A percentile compares a stretch with the other conserved stretches of the same genome.
Conservation (phyloP, 2,329 filamentous ascomycete species). For the Lasiodiplodia sp. region DNA sequence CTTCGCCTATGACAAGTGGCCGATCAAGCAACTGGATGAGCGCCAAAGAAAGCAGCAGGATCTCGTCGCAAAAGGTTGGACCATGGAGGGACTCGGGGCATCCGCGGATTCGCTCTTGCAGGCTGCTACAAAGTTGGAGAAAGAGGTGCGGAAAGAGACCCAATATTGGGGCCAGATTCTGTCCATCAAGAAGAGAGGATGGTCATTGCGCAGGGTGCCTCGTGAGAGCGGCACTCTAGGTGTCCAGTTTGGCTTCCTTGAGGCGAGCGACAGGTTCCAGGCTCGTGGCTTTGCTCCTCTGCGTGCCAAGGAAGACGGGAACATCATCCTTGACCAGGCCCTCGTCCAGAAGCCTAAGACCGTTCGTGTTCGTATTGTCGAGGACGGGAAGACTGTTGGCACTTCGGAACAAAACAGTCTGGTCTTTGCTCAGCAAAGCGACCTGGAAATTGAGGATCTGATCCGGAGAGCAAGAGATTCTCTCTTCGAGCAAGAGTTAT, state of each 20-base stretch:
- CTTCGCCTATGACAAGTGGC: slow-evolving; percentile 71
- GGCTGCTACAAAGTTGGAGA: slow-evolving; percentile 74
- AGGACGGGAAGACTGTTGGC: slow-evolving; percentile 66
- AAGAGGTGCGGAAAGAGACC: slow-evolving; percentile 80
- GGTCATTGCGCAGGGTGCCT: slow-evolving; percentile 82
- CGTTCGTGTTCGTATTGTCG: slow-evolving; percentile 72
- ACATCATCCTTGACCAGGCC: slow-evolving; percentile 75
- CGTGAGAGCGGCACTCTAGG: slow-evolving; percentile 76
- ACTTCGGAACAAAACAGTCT: slow-evolving; percentile 49
- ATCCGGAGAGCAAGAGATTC: slow-evolving; percentile 81
- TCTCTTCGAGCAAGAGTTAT: slow-evolving; percentile 84
- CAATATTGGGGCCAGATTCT: slow-evolving; percentile 90
- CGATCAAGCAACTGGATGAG: slow-evolving; percentile 43
- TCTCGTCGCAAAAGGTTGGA: slow-evolving; percentile 71
- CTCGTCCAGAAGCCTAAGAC: slow-evolving; percentile 63
- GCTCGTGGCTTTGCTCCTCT: slow-evolving; percentile 82
- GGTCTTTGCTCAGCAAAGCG: slow-evolving; percentile 29
- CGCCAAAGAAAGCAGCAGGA: slow-evolving; percentile 48
- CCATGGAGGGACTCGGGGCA: slow-evolving; percentile 76
- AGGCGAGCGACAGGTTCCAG: slow-evolving; percentile 68
- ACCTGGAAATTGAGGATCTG: slow-evolving; percentile 63
- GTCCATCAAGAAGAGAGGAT: slow-evolving; percentile 81
- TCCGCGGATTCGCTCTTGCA: slow-evolving; percentile 76
- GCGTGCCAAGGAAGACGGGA: slow-evolving; percentile 75
- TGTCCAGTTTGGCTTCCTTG: slow-evolving; percentile 88